A percentile compares a stretch with the other conserved stretches of the same genome.
phyloP scores from a whole-genome alignment of 345 rosid genomes.

The Geranium rotundifolium region DNA sequence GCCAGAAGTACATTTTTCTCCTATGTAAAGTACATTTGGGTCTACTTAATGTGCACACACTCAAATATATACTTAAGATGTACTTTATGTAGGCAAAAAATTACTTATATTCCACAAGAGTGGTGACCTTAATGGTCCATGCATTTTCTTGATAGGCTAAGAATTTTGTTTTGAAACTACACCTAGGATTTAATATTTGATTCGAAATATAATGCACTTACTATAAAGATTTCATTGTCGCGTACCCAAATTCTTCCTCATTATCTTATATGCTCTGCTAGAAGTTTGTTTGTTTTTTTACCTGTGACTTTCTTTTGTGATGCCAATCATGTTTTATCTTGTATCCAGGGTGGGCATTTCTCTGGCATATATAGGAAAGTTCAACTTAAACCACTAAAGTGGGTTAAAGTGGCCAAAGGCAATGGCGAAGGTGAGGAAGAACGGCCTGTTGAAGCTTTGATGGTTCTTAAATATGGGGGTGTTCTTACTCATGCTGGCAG shows the following conservation, averaged over 20 bases:
- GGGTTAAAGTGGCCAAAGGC: conserved; percentile 63
- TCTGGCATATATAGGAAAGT: conserved; percentile 99
- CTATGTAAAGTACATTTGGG: no score
- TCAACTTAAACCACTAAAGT: conserved; percentile 88
- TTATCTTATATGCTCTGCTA: neutral
- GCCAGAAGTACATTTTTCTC: no score
- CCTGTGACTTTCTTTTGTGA: neutral
- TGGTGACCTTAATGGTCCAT: no score
- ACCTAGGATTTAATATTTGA: no score
- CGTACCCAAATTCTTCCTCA: neutral
- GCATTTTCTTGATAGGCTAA: no score
- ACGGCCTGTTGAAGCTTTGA: conserved; percentile 89
- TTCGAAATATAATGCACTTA: no score
- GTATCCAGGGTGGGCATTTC: conserved; percentile 90
- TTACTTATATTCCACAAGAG: no score
- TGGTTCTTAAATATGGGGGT: conserved; percentile 98
- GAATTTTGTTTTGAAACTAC: no score
- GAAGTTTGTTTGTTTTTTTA: no score
- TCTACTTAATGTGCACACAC: no score
- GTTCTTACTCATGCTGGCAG: conserved; percentile 99
- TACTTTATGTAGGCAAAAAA: no score
- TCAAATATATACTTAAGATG: no score
- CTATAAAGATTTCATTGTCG: neutral
- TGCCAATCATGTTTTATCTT: neutral
- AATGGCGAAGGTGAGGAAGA: conserved; percentile 94